Evolutionary conservation across 371 early-diverging fungal species (phyloP).

Genomic region (Mucor racemosus): DNA sequence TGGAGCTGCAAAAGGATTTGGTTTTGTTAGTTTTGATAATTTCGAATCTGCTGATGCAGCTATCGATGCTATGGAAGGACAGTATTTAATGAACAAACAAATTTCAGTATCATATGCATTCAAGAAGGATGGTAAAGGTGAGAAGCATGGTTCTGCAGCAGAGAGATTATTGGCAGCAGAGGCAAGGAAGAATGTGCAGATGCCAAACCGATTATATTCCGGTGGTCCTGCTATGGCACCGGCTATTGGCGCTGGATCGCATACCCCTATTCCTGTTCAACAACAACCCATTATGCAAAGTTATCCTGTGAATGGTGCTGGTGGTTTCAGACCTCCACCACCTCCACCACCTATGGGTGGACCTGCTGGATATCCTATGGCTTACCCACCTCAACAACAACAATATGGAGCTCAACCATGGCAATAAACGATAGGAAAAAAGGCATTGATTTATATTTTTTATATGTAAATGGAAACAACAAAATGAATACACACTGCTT

Average conservation of each 20-base stretch:
- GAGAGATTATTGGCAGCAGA: conserved; percentile 95
- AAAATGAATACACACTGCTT: no score
- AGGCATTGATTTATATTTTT: no score
- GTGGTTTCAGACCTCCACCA: conserved; percentile 47
- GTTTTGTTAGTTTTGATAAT: conserved; percentile 91
- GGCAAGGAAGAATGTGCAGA: conserved; percentile 75
- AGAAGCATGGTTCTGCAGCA: conserved; percentile 96
- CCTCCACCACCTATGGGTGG: conserved; percentile 37
- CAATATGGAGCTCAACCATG: conserved; percentile 16
- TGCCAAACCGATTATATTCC: conserved; percentile 76
- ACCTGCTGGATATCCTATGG: conserved; percentile 26
- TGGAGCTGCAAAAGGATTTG: conserved; percentile 91
- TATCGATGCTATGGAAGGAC: conserved; percentile 97
- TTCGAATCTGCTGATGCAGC: conserved; percentile 97
- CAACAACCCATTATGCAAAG: conserved; percentile 9
- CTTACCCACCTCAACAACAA: conserved; percentile 22
- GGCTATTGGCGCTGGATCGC: conserved; percentile 9
- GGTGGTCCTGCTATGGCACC: conserved; percentile 53
- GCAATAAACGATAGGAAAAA: conserved; percentile 7
- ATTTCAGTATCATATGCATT: conserved; percentile 93
- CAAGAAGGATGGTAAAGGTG: conserved; percentile 98
- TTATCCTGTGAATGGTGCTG: background rate
- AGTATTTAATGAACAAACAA: conserved; percentile 92
- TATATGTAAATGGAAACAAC: no score
- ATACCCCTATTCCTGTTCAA: conserved; percentile 13